A percentile compares a stretch with the other conserved stretches of the same genome.
Evolutionary conservation across 179 eudicot species (phyloP).

Genomic region (Beta corolliflora): DNA sequence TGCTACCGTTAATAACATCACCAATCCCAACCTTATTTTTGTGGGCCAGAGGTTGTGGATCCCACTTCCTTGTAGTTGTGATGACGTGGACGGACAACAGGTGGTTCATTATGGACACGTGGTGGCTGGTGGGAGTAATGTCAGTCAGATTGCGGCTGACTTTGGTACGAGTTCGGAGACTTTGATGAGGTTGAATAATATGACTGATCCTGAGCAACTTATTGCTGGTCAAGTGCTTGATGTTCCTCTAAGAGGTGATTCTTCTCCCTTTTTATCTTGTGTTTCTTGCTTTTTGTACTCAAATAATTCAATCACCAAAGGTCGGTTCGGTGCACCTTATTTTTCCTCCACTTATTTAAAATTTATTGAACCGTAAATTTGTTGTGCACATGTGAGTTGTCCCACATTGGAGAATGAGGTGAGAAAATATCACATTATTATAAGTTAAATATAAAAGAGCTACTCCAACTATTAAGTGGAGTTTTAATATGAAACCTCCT

Average conservation of each 20-base stretch:
- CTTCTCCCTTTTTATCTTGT: neutral
- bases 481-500: no score
- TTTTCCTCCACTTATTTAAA: no score
- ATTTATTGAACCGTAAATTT: no score
- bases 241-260: conserved; percentile 74
- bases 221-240: conserved; percentile 66
- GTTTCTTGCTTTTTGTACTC: neutral
- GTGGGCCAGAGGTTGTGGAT: conserved; percentile 62
- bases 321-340: no score
- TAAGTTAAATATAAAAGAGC: no score
- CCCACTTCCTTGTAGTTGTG: conserved; percentile 95
- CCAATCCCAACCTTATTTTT: conserved; percentile 32
- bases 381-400: no score
- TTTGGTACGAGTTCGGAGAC: conserved; percentile 40
- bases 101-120: conserved; percentile 78
- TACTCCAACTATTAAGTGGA: no score
- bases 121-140: conserved; percentile 43
- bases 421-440: no score
- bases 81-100: conserved; percentile 60
- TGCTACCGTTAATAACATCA: conserved; percentile 47
- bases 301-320: no score
- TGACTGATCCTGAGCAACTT: conserved; percentile 45
- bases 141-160: conserved; percentile 52
- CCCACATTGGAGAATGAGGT: no score
- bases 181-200: conserved; percentile 54